A percentile compares a stretch with the other conserved stretches of the same genome.
phyloP scores from a whole-genome alignment of 2,329 filamentous ascomycete genomes.

The Apiospora marii region DNA sequence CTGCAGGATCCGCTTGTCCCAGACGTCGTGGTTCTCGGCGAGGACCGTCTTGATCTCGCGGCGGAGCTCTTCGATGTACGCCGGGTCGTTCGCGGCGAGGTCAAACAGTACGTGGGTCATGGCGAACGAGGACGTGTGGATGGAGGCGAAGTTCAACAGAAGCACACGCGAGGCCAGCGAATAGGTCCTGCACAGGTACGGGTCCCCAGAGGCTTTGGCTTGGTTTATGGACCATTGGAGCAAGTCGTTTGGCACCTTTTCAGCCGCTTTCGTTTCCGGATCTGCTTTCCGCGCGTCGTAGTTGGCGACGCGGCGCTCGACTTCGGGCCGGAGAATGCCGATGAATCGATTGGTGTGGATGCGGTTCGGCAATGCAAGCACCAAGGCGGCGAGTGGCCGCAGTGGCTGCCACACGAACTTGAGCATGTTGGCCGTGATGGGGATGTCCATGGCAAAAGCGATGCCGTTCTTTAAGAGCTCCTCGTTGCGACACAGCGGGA shows the following conservation, averaged over 20 bases:
- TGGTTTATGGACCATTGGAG: slow-evolving; percentile 54
- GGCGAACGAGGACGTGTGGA: slow-evolving; percentile 56
- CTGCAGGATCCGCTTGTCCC: slow-evolving; percentile 44
- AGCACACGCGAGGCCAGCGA: slow-evolving; percentile 51
- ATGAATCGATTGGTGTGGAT: slow-evolving; percentile 35
- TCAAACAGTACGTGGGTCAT: slow-evolving; percentile 53
- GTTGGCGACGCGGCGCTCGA: slow-evolving; percentile 37
- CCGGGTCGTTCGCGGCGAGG: slow-evolving; percentile 43
- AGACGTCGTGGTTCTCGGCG: slow-evolving; percentile 37
- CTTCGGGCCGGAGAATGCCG: slow-evolving; percentile 36
- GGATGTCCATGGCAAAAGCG: slow-evolving; percentile 38
- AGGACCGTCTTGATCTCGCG: slow-evolving; percentile 48
- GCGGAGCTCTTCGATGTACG: slow-evolving; percentile 54
- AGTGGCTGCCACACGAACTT: slow-evolving; percentile 34
- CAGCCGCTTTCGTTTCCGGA: slow-evolving; percentile 32
- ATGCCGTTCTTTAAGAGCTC: slow-evolving; percentile 36
- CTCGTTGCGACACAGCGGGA: slow-evolving; percentile 36
- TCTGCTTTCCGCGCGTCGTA: slow-evolving; percentile 34
- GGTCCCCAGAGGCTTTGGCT: slow-evolving; percentile 40
- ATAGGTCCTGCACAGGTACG: slow-evolving; percentile 36
- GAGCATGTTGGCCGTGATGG: slow-evolving; percentile 33
- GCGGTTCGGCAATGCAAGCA: slow-evolving; percentile 40
- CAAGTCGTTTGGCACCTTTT: slow-evolving; percentile 51
- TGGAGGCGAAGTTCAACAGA: slow-evolving; percentile 54
- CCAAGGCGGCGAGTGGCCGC: slow-evolving; percentile 34